phyloP scores from a whole-genome alignment of 2,329 filamentous ascomycete species.

The Aspergillus fumigatus region DNA sequence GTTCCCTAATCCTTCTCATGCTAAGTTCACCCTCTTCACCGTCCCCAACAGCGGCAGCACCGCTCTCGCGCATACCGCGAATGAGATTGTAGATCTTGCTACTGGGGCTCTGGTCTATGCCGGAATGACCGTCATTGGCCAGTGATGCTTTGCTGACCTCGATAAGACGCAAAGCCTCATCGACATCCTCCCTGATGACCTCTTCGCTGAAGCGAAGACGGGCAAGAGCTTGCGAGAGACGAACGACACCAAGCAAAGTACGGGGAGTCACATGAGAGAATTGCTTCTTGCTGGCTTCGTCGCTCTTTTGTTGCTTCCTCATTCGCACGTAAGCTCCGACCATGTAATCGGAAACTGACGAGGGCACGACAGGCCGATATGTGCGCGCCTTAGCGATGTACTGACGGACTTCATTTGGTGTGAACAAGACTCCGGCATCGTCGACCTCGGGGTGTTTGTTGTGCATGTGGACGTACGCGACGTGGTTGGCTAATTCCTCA shows the following conservation, averaged over 20 bases:
- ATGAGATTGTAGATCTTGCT: conserved; percentile 95
- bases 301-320: conserved; percentile 84
- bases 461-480: conserved; percentile 96
- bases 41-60: conserved; percentile 72
- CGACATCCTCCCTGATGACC: conserved; percentile 88
- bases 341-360: conserved; percentile 88
- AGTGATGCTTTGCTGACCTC: conserved; percentile 92
- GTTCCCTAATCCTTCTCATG: conserved; percentile 81
- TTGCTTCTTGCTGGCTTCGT: conserved; percentile 85
- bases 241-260: conserved; percentile 87
- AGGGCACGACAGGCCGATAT: conserved; percentile 81
- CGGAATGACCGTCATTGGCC: conserved; percentile 62
- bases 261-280: conserved; percentile 92
- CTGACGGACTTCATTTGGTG: conserved; percentile 87
- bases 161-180: conserved; percentile 84
- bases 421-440: conserved; percentile 69
- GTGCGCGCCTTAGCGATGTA: conserved; percentile 91
- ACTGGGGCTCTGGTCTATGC: conserved; percentile 71
- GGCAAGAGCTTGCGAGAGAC: conserved; percentile 88
- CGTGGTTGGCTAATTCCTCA: conserved; percentile 90
- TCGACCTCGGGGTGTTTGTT: conserved; percentile 81
- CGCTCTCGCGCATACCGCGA: conserved; percentile 77
- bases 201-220: conserved; percentile 81
- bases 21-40: conserved; percentile 72
- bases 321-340: conserved; percentile 94